A percentile compares a stretch with the other conserved stretches of the same genome.
phyloP scores from a whole-genome alignment of 805 yeast species.

The Debaryomyces prosopidis region DNA sequence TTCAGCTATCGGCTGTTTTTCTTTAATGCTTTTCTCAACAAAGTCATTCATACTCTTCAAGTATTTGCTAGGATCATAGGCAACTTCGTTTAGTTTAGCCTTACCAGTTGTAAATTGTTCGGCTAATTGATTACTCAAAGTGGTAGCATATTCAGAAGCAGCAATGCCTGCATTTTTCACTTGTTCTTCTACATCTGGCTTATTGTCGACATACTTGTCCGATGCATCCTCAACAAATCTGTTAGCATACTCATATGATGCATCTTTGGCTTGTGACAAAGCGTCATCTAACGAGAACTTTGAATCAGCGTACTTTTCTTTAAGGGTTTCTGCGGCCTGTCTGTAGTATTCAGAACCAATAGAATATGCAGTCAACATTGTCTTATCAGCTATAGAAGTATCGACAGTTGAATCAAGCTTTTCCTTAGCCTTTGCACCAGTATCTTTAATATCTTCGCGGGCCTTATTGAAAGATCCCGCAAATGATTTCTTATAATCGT shows the following conservation, averaged over 20 bases:
- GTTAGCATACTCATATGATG: slow-evolving; percentile 18
- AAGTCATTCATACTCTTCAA: slow-evolving; percentile 6
- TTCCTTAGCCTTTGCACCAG: slow-evolving; percentile 3
- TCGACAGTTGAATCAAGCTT: background rate
- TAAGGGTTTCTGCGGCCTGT: slow-evolving; percentile 16
- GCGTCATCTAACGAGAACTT: slow-evolving; percentile 14
- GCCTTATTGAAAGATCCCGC: slow-evolving; percentile 16
- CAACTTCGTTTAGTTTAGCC: background rate
- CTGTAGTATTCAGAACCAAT: slow-evolving; percentile 19
- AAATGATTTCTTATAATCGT: slow-evolving; percentile 17
- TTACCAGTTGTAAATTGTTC: slow-evolving; percentile 1
- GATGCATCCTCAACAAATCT: slow-evolving; percentile 7
- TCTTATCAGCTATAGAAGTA: slow-evolving; percentile 13
- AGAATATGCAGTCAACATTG: slow-evolving; percentile 14
- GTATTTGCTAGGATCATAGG: slow-evolving; percentile 2
- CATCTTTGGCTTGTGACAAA: slow-evolving; percentile 15
- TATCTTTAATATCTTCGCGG: slow-evolving; percentile 9
- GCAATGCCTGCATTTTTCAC: slow-evolving; percentile 13
- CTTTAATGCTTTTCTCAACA: slow-evolving; percentile 8
- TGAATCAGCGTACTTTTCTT: slow-evolving; percentile 8
- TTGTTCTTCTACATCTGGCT: slow-evolving; percentile 8
- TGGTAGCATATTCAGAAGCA: slow-evolving; percentile 11
- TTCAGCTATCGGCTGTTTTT: slow-evolving; percentile 12
- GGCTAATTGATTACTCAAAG: slow-evolving; percentile 7
- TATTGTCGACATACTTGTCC: slow-evolving; percentile 3